Percentiles rank a stretch among this genome's conserved stretches.
phyloP scores from a whole-genome alignment of 768 basidiomycete genomes.

The Naganishia onofrii region DNA sequence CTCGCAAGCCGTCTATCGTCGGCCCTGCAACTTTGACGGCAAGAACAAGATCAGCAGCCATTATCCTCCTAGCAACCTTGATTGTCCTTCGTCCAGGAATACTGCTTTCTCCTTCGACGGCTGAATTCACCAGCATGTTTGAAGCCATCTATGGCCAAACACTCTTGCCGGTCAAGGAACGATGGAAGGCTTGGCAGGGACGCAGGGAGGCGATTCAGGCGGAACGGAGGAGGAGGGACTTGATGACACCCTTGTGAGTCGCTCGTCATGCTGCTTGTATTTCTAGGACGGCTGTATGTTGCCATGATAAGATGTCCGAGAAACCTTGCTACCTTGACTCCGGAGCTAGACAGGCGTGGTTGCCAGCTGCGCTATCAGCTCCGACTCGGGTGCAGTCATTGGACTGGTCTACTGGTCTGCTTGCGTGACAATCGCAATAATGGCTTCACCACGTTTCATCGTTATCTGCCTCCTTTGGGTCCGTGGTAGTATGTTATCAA shows the following conservation, averaged over 20 bases:
- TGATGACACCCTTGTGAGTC: conserved; percentile 55
- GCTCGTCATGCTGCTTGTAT: too few species aligned
- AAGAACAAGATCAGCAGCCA: conserved; percentile 9
- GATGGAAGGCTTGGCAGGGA: conserved; percentile 34
- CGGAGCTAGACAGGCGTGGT: too few species aligned
- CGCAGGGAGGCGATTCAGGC: conserved; percentile 31
- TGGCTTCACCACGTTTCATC: too few species aligned
- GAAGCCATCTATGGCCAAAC: background rate
- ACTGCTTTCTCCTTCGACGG: background rate
- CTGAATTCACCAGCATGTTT: background rate
- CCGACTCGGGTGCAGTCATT: too few species aligned
- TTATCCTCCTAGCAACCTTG: conserved; percentile 19
- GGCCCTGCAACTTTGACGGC: background rate
- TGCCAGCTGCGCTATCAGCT: too few species aligned
- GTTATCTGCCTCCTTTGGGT: too few species aligned
- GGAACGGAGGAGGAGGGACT: conserved; percentile 43
- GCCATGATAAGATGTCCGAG: too few species aligned
- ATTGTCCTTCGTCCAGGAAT: conserved; percentile 26
- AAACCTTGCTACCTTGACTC: too few species aligned
- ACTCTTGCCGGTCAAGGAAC: background rate
- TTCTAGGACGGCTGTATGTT: too few species aligned
- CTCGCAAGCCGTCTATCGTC: background rate
- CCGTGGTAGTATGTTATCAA: too few species aligned
- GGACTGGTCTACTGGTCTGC: too few species aligned
- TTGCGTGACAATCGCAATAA: too few species aligned